Conservation (phyloP, 73 alveolate species). For the Paramecium sexaurelia region DNA sequence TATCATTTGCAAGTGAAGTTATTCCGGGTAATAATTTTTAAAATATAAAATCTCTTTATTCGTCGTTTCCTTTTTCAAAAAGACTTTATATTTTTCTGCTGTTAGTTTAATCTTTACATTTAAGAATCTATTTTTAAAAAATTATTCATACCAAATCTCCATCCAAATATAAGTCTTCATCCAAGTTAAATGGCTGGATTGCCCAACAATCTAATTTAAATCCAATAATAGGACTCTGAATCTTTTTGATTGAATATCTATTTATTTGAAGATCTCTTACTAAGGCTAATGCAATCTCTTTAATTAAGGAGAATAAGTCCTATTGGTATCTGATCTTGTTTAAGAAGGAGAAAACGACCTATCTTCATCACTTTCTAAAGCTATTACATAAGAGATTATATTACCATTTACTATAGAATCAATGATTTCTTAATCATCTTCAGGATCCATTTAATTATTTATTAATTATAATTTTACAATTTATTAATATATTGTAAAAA, state of each 20-base stretch:
- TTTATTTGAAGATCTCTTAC: not conserved
- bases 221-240: slow-evolving; percentile 1
- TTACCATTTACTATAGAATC: slow-evolving; percentile 4
- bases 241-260: not conserved
- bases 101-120: not conserved
- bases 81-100: not conserved
- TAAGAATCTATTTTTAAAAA: not conserved
- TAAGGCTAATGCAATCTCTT: not conserved
- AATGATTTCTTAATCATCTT: not conserved
- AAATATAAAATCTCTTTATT: not conserved
- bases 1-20: not conserved
- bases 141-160: not conserved
- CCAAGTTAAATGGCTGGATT: not conserved
- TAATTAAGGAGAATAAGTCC: slow-evolving; percentile 10
- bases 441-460: slow-evolving; percentile 14
- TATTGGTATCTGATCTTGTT: not conserved
- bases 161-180: not conserved
- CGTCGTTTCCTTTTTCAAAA: slow-evolving; percentile 11
- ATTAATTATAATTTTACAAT: slow-evolving; percentile 13
- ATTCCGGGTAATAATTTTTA: slow-evolving; percentile 14
- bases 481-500: not conserved
- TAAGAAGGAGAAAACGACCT: not conserved
- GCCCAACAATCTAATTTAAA: slow-evolving; percentile 31
- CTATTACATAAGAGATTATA: not conserved
- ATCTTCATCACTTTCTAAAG: slow-evolving; percentile 22